Percentiles rank a stretch among this genome's conserved stretches.
Evolutionary conservation across 768 basidiomycete species (phyloP).

Genomic region (Dioszegia crocea): DNA sequence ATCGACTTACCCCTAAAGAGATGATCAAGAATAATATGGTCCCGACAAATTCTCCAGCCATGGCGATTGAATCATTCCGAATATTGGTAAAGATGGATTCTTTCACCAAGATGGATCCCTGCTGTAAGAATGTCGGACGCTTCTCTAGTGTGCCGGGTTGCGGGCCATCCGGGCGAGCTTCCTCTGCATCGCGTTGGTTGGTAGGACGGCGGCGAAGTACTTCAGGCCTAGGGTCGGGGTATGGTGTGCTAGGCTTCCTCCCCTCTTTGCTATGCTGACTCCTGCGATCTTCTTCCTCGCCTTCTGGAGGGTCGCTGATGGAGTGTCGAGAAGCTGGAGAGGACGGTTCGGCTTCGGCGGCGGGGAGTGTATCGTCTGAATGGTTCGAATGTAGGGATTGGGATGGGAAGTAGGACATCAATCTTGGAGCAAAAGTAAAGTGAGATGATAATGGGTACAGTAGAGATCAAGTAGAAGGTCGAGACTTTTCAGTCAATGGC

Average conservation of each 20-base stretch:
- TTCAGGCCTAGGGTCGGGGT: background rate
- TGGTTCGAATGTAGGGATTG: background rate
- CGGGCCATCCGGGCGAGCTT: background rate
- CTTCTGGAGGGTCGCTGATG: conserved; percentile 3
- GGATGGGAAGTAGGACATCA: background rate
- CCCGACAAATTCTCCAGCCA: conserved; percentile 44
- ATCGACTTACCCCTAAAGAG: conserved; percentile 31
- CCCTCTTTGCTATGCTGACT: background rate
- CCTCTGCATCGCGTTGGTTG: background rate
- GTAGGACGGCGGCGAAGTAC: background rate
- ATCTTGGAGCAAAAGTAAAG: background rate
- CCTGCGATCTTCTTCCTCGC: background rate
- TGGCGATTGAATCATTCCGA: conserved; percentile 26
- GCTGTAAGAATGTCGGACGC: background rate
- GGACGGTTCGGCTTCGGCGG: background rate
- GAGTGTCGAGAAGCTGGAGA: conserved; percentile 1
- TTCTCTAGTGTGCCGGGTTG: background rate
- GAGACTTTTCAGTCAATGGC: no score
- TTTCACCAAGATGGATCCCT: conserved; percentile 4
- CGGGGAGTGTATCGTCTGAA: background rate
- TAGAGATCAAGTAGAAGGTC: background rate
- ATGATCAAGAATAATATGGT: conserved; percentile 43
- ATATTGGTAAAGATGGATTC: conserved; percentile 11
- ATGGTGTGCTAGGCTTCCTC: background rate
- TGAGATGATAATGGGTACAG: background rate